Percentiles rank a stretch among this genome's conserved stretches.
Evolutionary conservation across 75 land plant genomes (phyloP).

Genomic region (Pinus albicaulis): DNA sequence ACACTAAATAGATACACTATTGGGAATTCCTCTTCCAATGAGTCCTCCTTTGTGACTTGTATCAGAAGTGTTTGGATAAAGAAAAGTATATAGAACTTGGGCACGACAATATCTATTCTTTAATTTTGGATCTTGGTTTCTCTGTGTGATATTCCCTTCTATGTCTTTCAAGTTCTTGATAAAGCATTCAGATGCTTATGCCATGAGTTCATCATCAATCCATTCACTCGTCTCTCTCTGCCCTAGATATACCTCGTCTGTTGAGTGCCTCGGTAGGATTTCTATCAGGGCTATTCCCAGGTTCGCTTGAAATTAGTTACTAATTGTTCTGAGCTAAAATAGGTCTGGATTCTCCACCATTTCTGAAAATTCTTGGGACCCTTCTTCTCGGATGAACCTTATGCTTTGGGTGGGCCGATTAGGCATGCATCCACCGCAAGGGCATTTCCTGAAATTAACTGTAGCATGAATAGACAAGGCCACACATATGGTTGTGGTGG

Average conservation of each 20-base stretch:
- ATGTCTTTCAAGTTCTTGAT: not conserved
- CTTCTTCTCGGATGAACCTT: no score
- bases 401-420: no score
- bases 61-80: not conserved
- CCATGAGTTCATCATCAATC: not conserved
- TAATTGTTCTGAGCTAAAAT: not conserved
- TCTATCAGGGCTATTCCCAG: slow-evolving; percentile 23
- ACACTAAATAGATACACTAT: not conserved
- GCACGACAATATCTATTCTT: not conserved
- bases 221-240: slow-evolving; percentile 26
- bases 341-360: no score
- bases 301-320: not conserved
- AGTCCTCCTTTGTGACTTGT: not conserved
- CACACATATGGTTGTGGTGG: no score
- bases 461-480: no score
- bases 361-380: no score
- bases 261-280: slow-evolving; percentile 69
- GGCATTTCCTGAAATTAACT: no score
- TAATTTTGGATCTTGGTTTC: not conserved
- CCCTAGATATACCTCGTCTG: slow-evolving; percentile 82
- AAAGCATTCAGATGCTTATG: not conserved
- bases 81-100: not conserved
- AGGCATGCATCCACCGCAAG: no score
- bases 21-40: not conserved
- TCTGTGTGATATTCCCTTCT: not conserved